Conservation (phyloP, 768 basidiomycete genomes). For the Hygrocybe punicea region DNA sequence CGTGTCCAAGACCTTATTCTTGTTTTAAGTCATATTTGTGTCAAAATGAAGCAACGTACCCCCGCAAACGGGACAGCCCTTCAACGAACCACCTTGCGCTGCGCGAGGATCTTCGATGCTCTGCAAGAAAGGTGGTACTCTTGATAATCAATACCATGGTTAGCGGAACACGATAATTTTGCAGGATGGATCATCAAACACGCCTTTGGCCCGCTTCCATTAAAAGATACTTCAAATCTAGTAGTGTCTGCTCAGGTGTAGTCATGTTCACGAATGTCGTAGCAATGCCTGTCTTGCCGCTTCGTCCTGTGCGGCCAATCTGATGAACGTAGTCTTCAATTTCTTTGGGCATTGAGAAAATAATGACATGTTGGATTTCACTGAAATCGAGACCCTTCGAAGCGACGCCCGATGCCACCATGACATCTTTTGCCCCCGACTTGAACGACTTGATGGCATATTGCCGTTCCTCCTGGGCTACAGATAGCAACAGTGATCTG, state of each 20-base stretch:
- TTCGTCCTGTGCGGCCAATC: constrained; percentile 95
- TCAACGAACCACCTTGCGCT: constrained; percentile 69
- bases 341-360: constrained; percentile 99
- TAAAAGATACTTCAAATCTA: constrained; percentile 94
- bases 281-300: constrained; percentile 97
- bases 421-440: constrained; percentile 94
- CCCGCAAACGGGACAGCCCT: constrained; percentile 95
- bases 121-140: constrained; percentile 89
- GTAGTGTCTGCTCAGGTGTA: constrained; percentile 89
- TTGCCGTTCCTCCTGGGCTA: constrained; percentile 97
- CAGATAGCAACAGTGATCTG: neutral
- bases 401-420: constrained; percentile 98
- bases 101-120: constrained; percentile 89
- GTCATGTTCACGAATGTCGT: constrained; percentile 99
- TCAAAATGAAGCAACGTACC: constrained; percentile 43
- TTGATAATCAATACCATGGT: constrained; percentile 28
- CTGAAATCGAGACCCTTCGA: constrained; percentile 98
- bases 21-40: constrained; percentile 1
- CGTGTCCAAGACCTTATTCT: constrained; percentile 79
- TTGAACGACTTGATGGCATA: constrained; percentile 99
- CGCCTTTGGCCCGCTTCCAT: constrained; percentile 98
- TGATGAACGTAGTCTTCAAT: constrained; percentile 99
- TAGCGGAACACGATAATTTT: neutral
- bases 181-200: constrained; percentile 31
- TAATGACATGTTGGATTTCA: constrained; percentile 98